Evolutionary conservation across 345 rosid species (phyloP).

Genomic region (Carallia brachiata): DNA sequence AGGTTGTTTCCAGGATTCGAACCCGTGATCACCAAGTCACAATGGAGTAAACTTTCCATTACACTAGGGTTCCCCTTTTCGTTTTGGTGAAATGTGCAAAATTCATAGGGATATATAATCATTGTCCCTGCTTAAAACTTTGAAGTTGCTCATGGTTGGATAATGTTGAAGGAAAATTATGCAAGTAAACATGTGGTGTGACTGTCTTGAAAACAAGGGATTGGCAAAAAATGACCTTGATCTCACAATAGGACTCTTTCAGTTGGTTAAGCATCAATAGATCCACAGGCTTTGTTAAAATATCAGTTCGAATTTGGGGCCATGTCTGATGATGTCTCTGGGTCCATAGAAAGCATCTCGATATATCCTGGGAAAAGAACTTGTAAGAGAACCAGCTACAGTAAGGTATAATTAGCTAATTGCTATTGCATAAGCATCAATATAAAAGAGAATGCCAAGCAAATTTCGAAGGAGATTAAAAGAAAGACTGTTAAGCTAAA

Average conservation of each 20-base stretch:
- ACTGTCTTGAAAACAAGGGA: not conserved
- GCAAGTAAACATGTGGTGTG: not conserved
- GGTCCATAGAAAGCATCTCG: slow-evolving; percentile 95
- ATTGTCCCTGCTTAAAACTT: no score
- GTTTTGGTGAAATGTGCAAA: no score
- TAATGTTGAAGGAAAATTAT: no score
- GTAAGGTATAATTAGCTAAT: not conserved
- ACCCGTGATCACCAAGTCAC: no score
- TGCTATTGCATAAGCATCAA: not conserved
- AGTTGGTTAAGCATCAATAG: slow-evolving; percentile 74
- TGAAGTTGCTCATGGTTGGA: no score
- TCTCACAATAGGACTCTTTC: slow-evolving; percentile 77
- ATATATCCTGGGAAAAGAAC: slow-evolving; percentile 61
- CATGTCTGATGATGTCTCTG: slow-evolving; percentile 94
- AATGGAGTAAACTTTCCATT: no score
- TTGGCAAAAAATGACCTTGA: slow-evolving; percentile 41
- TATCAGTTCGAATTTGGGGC: slow-evolving; percentile 81
- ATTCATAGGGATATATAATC: no score
- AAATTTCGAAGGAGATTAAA: not conserved
- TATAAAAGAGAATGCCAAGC: not conserved
- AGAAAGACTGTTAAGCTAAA: not conserved
- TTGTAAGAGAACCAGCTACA: not conserved
- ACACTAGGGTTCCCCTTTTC: no score
- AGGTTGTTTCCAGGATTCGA: no score
- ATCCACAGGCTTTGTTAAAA: slow-evolving; percentile 77